phyloP scores from a whole-genome alignment of 1,284 basidiomycete genomes.

The Ceratobasidium sp. region DNA sequence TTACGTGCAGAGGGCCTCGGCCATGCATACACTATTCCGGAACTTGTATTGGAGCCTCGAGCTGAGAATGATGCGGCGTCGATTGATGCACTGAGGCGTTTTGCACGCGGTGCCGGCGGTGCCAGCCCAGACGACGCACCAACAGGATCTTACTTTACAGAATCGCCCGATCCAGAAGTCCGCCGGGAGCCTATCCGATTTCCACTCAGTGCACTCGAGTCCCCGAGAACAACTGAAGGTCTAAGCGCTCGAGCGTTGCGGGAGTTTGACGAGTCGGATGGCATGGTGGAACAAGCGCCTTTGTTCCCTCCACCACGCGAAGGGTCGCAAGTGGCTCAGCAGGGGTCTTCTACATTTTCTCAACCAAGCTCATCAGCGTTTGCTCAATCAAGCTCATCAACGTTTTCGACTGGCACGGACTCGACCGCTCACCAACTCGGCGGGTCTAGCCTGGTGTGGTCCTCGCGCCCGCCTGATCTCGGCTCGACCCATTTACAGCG shows the following conservation, averaged over 20 bases:
- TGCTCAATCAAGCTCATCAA: no score
- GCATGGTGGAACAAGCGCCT: background rate
- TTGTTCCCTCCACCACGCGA: constrained; percentile 4
- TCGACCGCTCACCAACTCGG: background rate
- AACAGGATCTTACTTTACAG: constrained; percentile 19
- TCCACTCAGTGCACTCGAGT: background rate
- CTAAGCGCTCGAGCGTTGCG: constrained; percentile 1
- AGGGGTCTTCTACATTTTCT: constrained; percentile 11
- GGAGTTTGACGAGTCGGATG: background rate
- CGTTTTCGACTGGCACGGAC: background rate
- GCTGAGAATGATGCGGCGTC: constrained; percentile 17
- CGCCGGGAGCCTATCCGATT: constrained; percentile 28
- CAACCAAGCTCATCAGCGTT: background rate
- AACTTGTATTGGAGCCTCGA: constrained; percentile 30
- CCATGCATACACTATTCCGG: constrained; percentile 29
- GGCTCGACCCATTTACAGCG: constrained; percentile 31
- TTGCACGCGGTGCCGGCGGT: background rate
- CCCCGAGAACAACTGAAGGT: background rate
- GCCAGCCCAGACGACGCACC: background rate
- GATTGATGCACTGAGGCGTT: constrained; percentile 35
- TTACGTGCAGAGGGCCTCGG: background rate
- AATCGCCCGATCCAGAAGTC: constrained; percentile 2
- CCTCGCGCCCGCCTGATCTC: constrained; percentile 32
- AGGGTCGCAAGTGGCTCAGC: constrained; percentile 5
- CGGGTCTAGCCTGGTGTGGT: background rate